Percentiles rank a stretch among this genome's conserved stretches.
Conservation (phyloP, 805 yeast species). For the Metschnikowia matae region DNA sequence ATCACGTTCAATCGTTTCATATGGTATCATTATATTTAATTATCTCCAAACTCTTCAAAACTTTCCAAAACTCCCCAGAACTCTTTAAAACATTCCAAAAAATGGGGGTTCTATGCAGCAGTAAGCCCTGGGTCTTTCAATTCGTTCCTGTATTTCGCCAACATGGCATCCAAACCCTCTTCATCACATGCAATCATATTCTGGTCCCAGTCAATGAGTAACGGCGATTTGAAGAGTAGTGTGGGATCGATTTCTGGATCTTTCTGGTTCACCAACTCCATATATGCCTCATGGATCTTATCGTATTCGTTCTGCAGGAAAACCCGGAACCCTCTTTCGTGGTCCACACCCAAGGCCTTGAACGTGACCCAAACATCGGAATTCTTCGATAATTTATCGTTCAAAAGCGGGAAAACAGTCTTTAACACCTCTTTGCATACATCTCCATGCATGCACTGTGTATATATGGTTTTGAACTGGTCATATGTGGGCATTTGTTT, state of each 20-base stretch:
- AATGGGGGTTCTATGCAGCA: constrained; percentile 7
- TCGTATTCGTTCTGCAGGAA: constrained; percentile 38
- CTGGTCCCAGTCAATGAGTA: constrained; percentile 46
- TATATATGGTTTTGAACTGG: constrained; percentile 30
- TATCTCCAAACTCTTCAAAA: too few relatives aligned
- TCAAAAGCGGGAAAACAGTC: constrained; percentile 36
- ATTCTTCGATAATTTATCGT: constrained; percentile 20
- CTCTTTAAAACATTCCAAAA: background rate
- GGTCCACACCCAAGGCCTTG: constrained; percentile 19
- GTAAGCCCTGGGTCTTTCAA: constrained; percentile 8
- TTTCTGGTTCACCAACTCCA: constrained; percentile 20
- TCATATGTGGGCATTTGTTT: constrained; percentile 41
- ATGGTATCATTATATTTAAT: too few relatives aligned
- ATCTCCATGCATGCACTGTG: constrained; percentile 25
- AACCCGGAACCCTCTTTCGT: constrained; percentile 25
- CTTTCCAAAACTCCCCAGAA: too few relatives aligned
- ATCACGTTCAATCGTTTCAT: too few relatives aligned
- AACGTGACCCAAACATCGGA: constrained; percentile 20
- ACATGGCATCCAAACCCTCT: constrained; percentile 25
- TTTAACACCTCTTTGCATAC: constrained; percentile 24
- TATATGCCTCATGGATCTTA: constrained; percentile 36
- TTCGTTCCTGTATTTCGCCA: constrained; percentile 25
- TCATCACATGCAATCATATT: constrained; percentile 38
- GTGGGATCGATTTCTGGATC: constrained; percentile 29
- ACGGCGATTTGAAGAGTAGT: constrained; percentile 37